phyloP scores from a whole-genome alignment of 2,329 filamentous ascomycete genomes.

The Chaetomium strumarium region DNA sequence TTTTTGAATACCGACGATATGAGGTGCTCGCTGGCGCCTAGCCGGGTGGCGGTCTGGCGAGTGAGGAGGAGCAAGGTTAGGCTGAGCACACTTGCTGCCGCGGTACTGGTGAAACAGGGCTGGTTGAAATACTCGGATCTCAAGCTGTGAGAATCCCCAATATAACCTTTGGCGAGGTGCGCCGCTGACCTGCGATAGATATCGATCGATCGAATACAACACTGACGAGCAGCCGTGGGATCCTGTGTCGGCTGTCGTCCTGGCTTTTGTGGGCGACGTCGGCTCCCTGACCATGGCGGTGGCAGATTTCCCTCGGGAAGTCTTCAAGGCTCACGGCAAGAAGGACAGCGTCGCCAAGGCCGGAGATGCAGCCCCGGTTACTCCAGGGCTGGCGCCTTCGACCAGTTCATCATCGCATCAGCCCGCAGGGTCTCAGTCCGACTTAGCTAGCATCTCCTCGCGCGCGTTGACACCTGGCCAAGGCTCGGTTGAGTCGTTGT shows the following conservation, averaged over 20 bases:
- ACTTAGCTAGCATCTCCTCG: constrained; percentile 15
- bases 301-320: constrained; percentile 61
- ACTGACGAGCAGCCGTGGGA: constrained; percentile 74
- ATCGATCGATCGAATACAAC: constrained; percentile 59
- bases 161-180: not conserved
- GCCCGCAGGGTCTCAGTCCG: constrained; percentile 3
- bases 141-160: constrained; percentile 54
- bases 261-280: constrained; percentile 76
- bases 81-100: constrained; percentile 67
- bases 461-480: not conserved
- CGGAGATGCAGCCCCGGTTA: not conserved
- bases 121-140: constrained; percentile 63
- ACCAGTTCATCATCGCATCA: constrained; percentile 2
- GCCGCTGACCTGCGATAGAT: constrained; percentile 32
- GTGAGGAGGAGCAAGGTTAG: constrained; percentile 60
- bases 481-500: not conserved
- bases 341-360: constrained; percentile 15
- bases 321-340: constrained; percentile 39
- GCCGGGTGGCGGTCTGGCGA: constrained; percentile 67
- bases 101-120: constrained; percentile 59
- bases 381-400: not conserved
- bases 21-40: constrained; percentile 63
- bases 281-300: constrained; percentile 76
- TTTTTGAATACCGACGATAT: constrained; percentile 61
- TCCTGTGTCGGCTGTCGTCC: constrained; percentile 69